Evolutionary conservation across 2,329 filamentous ascomycete species (phyloP).

Genomic region (Epicoccum nigrum): DNA sequence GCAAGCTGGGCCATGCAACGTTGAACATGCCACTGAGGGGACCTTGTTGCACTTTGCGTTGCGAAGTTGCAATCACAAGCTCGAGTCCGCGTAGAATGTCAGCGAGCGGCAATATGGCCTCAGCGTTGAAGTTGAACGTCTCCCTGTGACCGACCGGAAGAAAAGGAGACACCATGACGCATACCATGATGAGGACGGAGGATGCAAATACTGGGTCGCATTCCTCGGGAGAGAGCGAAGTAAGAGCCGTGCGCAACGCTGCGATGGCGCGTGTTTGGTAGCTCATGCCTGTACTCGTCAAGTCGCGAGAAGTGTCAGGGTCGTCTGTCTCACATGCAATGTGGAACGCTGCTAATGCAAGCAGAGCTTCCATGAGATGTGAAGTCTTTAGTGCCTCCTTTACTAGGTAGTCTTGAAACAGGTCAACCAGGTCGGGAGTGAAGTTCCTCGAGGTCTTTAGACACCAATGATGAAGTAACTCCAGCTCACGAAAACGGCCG

Average conservation of each 20-base stretch:
- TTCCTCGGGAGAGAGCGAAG: slow-evolving; percentile 10
- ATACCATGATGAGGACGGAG: slow-evolving; percentile 21
- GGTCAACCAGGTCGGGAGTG: slow-evolving; percentile 6
- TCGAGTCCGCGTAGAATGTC: slow-evolving; percentile 19
- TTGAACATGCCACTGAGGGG: slow-evolving; percentile 14
- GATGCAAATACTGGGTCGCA: slow-evolving; percentile 17
- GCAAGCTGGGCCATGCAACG: slow-evolving; percentile 10
- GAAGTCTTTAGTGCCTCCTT: slow-evolving; percentile 17
- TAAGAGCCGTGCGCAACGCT: slow-evolving; percentile 9
- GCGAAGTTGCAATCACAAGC: slow-evolving; percentile 11
- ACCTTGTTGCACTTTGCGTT: slow-evolving; percentile 16
- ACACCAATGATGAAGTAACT: slow-evolving; percentile 23
- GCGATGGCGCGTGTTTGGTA: slow-evolving; percentile 15
- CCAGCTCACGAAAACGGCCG: slow-evolving; percentile 15
- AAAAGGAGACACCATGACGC: slow-evolving; percentile 20
- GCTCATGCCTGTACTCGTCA: slow-evolving; percentile 13
- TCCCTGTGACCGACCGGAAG: slow-evolving; percentile 5
- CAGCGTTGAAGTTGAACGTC: slow-evolving; percentile 8
- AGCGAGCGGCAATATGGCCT: slow-evolving; percentile 13
- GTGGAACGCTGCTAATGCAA: slow-evolving; percentile 21
- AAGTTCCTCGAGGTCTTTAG: slow-evolving; percentile 17
- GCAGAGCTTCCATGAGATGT: slow-evolving; percentile 24
- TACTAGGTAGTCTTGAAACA: slow-evolving; percentile 17
- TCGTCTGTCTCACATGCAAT: slow-evolving; percentile 15
- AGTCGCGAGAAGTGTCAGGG: slow-evolving; percentile 2